phyloP scores from a whole-genome alignment of 495 filamentous ascomycete species.

The Trichoderma reesei region DNA sequence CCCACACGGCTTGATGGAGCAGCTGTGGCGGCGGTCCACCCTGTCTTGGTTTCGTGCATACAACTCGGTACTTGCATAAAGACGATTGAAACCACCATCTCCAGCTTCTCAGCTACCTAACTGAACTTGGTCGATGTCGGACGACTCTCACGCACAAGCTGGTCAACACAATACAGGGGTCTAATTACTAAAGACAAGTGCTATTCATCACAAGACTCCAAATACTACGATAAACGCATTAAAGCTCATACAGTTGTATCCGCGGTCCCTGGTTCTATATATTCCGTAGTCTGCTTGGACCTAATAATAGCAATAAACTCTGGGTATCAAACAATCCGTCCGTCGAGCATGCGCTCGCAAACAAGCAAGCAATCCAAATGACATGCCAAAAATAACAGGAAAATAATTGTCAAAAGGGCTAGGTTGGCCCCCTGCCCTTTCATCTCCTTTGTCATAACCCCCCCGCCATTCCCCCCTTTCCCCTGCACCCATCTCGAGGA shows the following conservation, averaged over 20 bases:
- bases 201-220: no score
- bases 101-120: no score
- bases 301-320: background rate
- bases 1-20: background rate
- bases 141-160: no score
- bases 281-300: background rate
- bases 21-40: background rate
- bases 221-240: no score
- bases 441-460: background rate
- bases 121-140: no score
- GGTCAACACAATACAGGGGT: no score
- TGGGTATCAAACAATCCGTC: conserved; percentile 2
- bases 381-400: background rate
- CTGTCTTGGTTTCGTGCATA: background rate
- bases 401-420: background rate
- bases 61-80: background rate
- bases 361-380: conserved; percentile 1
- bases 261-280: background rate
- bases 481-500: background rate
- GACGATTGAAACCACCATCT: background rate
- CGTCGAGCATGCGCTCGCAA: background rate
- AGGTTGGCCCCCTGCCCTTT: background rate
- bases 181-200: no score
- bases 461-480: background rate
- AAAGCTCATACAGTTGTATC: no score